Evolutionary conservation across 345 rosid species (phyloP), one percentile per base, ranked within the genome.

Genomic region (Salix arbutifolia): DNA sequence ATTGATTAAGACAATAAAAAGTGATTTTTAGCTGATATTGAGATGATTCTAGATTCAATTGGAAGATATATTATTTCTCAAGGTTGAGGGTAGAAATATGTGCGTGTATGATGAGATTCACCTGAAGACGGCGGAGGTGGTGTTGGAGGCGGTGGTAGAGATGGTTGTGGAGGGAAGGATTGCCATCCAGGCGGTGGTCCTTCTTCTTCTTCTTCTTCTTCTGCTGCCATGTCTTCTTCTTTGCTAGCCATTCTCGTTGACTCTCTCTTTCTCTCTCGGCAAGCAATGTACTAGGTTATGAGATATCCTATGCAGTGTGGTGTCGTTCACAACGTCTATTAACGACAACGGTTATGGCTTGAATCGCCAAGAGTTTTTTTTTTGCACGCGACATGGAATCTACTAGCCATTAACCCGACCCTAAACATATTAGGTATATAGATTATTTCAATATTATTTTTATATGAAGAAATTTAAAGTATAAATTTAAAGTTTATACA

Each of bases 161-260:
- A 28, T 26, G 65, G 33, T 17, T 35, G 31, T 17, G 37, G 35
- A 65, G 21, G 74, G 12, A 40, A 19, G 18, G 78, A 61, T 31
- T 76, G 77, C 83, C 84, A 81, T 1, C 85, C 85, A 8, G 89
- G 86, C 35, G 86, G 85, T 33, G 87, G 85, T 35, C 83, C 82
- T 14, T 79, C 85, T 6, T 86, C 83, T 8, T 70, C 83, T 8
- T 70, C 62, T 33, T 81, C 82, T 14, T 79, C 85, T 5, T 79
- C 83, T 6, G 65, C 62, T 26, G 42, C 71, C 33, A 46, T 73
- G 30, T 44, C 73, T 67, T 65, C 77, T 53, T 19, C 69, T 42
- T 53, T 28, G 77, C 37, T 74, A 28, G 69, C 72, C 68, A 65
- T 83, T 67, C 38, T 81, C 74, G 28, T 31, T 6, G 1, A 28